Conservation (phyloP, 1,139 yeast species). For the Geotrichum restrictum region DNA sequence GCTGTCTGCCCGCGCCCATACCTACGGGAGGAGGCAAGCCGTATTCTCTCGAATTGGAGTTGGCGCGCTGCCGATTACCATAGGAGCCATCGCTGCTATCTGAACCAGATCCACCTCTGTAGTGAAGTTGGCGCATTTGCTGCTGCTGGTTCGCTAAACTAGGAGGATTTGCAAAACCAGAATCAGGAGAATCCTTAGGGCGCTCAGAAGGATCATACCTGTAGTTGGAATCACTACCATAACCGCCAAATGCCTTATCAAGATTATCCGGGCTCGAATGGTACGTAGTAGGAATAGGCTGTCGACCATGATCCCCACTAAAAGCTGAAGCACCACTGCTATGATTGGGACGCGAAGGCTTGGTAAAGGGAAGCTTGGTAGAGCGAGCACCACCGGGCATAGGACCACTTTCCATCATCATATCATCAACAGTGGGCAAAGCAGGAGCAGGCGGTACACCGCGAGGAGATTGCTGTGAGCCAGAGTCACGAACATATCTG, state of each 20-base stretch:
- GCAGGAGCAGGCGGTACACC: neutral
- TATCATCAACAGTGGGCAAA: conserved; percentile 19
- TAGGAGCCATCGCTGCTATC: conserved; percentile 3
- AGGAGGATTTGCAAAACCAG: conserved; percentile 16
- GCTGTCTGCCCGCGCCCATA: neutral
- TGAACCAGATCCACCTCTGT: conserved; percentile 6
- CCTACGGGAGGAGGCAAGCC: conserved; percentile 3
- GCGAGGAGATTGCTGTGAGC: neutral
- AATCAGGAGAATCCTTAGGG: conserved; percentile 20
- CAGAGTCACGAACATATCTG: conserved; percentile 5
- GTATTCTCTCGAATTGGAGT: neutral
- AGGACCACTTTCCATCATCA: conserved; percentile 23
- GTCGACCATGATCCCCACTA: neutral
- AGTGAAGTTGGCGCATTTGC: neutral
- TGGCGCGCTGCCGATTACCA: neutral
- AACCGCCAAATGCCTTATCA: conserved; percentile 8
- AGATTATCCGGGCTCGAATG: conserved; percentile 9
- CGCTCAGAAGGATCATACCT: conserved; percentile 11
- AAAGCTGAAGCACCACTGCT: conserved; percentile 3
- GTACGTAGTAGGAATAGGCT: conserved; percentile 9
- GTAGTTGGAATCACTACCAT: conserved; percentile 14
- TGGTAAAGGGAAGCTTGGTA: conserved; percentile 2
- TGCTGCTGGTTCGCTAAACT: conserved; percentile 3
- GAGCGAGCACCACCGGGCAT: conserved; percentile 21
- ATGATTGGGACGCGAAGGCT: conserved; percentile 7